phyloP scores from a whole-genome alignment of 2,329 filamentous ascomycete genomes.

The Onygena corvina region DNA sequence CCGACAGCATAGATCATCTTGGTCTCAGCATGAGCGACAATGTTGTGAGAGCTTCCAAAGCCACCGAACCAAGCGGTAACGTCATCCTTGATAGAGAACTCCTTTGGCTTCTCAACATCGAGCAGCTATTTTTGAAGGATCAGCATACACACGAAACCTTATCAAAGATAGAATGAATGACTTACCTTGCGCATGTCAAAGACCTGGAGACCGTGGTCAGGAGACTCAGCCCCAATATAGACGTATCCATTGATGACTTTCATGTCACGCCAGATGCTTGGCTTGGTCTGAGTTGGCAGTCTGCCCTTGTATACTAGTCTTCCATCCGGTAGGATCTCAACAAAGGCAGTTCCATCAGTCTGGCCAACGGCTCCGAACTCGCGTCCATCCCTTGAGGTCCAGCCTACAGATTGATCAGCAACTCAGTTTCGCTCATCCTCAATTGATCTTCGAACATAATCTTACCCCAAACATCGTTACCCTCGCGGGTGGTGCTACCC shows the following conservation, averaged over 20 bases:
- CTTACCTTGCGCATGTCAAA: constrained; percentile 47
- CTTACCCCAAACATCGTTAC: constrained; percentile 30
- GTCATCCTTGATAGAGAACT: constrained; percentile 34
- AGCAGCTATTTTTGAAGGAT: constrained; percentile 36
- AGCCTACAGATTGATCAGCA: constrained; percentile 23
- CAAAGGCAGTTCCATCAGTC: constrained; percentile 41
- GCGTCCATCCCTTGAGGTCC: constrained; percentile 38
- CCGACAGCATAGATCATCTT: constrained; percentile 41
- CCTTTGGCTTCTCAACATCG: constrained; percentile 31
- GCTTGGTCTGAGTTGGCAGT: constrained; percentile 32
- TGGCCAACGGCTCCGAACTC: constrained; percentile 42
- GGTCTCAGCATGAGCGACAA: constrained; percentile 35
- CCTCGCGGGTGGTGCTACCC: constrained; percentile 27
- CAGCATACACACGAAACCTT: background rate
- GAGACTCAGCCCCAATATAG: constrained; percentile 33
- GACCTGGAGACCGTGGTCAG: constrained; percentile 47
- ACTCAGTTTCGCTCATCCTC: background rate
- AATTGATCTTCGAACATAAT: background rate
- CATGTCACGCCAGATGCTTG: constrained; percentile 29
- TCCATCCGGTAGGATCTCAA: constrained; percentile 37
- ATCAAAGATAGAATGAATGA: background rate
- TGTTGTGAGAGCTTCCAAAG: constrained; percentile 41
- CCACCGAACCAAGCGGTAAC: constrained; percentile 33
- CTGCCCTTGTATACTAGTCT: constrained; percentile 38
- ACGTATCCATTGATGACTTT: constrained; percentile 21